Base-by-base conservation (phyloP, 1,284 basidiomycete genomes). In the Tylopilus microsporus region DNA sequence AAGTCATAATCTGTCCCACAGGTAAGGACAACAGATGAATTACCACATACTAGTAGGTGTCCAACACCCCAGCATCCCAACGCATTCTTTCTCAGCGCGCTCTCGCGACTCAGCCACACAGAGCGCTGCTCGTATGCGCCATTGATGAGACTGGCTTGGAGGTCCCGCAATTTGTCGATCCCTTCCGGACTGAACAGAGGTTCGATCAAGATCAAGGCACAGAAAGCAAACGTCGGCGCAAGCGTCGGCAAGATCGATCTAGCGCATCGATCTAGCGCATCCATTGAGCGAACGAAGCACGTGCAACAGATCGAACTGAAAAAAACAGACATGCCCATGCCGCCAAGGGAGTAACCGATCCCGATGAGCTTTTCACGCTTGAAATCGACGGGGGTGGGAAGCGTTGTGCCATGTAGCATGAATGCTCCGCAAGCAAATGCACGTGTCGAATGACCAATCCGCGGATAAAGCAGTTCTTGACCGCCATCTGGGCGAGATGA, bases 401-500 rank as follows among this genome's bases (percentile, higher is more conserved):
- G 62, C 30, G 70, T 63, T 3, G 74, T 70, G 4, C 74, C 77
- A 13, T 70, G 71, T 12, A 70, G 71, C 32, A 86, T 74, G 65
- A 85, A 85, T 92, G 91, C 59, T 92, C 87, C 21, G 92, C 85
- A 4, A 94, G 92, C 59, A 99, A 81, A 71, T 97, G 91, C 12
- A 99, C 97, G 71, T 98, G 99, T 65, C 97, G 87, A 43, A 99
- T 95, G 15, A 99, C 97, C 3, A 94, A 98, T 59, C 97, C 97
- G 58, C 97, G 89, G 68, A 99, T 99, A 73, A 99, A 99, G 71
- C 94, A 96, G 72, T 98, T 99, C 78, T 96, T 97, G 51, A 99
- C 95, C 0, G 97, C 94, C 86, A 98, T 93, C 96, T 98, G 68
- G 59, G 52, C 30, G 62, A 42, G 39, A 57, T 45, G 4, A 32